Conservation (phyloP, 2,329 filamentous ascomycete species). For the Exophiala calicioides region DNA sequence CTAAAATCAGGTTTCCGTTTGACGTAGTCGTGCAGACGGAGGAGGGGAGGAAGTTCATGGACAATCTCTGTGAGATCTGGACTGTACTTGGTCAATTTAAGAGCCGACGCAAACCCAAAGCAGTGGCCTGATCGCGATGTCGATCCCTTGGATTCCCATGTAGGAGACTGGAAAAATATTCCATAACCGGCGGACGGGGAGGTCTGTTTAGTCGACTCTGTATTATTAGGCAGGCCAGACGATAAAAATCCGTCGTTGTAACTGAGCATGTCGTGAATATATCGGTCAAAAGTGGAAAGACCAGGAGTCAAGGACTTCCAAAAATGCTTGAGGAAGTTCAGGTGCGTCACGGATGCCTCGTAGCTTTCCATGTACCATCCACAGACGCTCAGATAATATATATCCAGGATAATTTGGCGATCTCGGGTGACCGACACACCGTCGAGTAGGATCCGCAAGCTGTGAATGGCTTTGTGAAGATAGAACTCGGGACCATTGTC, state of each 20-base stretch:
- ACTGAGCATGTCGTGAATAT: constrained; percentile 13
- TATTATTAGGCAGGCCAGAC: background rate
- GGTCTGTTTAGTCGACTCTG: background rate
- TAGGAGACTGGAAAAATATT: background rate
- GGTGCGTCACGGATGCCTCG: constrained; percentile 21
- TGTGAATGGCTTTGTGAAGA: constrained; percentile 21
- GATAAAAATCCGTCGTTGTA: constrained; percentile 12
- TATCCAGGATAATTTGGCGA: constrained; percentile 23
- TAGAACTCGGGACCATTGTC: constrained; percentile 23
- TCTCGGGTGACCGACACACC: constrained; percentile 6
- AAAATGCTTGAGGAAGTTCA: constrained; percentile 20
- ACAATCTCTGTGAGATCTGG: constrained; percentile 8
- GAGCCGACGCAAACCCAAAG: constrained; percentile 3
- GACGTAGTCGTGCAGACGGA: background rate
- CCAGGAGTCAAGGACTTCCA: constrained; percentile 12
- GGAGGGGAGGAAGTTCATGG: constrained; percentile 3
- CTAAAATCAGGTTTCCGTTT: background rate
- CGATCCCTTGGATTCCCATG: background rate
- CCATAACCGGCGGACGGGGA: background rate
- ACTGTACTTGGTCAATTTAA: constrained; percentile 8
- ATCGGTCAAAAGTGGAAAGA: constrained; percentile 12
- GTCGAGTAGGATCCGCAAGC: constrained; percentile 19
- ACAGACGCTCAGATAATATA: constrained; percentile 22
- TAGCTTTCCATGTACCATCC: constrained; percentile 24
- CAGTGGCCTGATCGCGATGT: constrained; percentile 2